phyloP scores from a whole-genome alignment of 2,329 filamentous ascomycete genomes.

The Leptographium radiaticola region DNA sequence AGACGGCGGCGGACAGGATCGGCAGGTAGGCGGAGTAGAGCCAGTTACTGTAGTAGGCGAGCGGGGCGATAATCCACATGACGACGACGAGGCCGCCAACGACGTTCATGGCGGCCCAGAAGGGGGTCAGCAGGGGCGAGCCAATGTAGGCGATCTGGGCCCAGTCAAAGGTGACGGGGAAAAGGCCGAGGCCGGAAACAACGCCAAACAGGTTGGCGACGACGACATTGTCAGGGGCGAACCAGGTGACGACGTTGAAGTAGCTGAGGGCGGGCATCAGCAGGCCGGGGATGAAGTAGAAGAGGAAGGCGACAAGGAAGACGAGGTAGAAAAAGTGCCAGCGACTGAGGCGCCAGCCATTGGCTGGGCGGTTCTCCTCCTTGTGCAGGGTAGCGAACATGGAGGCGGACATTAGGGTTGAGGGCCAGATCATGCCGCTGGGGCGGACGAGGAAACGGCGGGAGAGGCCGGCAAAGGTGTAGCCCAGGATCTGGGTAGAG shows the following conservation, averaged over 20 bases:
- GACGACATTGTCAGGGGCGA: slow-evolving; percentile 74
- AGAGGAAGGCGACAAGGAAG: slow-evolving; percentile 57
- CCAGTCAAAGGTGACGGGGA: slow-evolving; percentile 85
- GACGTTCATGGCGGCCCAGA: slow-evolving; percentile 78
- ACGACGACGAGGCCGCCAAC: slow-evolving; percentile 67
- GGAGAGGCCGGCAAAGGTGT: slow-evolving; percentile 73
- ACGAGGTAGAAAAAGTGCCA: slow-evolving; percentile 75
- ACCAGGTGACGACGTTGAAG: slow-evolving; percentile 83
- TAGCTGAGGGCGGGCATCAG: slow-evolving; percentile 76
- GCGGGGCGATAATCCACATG: slow-evolving; percentile 73
- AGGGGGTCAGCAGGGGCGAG: slow-evolving; percentile 69
- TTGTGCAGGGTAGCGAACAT: slow-evolving; percentile 84
- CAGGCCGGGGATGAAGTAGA: slow-evolving; percentile 76
- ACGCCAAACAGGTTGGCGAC: slow-evolving; percentile 79
- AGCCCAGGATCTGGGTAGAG: slow-evolving; percentile 76
- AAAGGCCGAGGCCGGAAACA: slow-evolving; percentile 69
- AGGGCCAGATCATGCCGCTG: slow-evolving; percentile 85
- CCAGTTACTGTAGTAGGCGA: slow-evolving; percentile 69
- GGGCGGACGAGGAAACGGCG: slow-evolving; percentile 72
- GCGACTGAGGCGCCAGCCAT: slow-evolving; percentile 70
- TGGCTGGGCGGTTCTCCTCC: slow-evolving; percentile 67
- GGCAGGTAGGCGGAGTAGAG: slow-evolving; percentile 78
- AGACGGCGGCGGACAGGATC: slow-evolving; percentile 71
- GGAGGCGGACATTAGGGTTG: slow-evolving; percentile 74
- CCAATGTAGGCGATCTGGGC: slow-evolving; percentile 81